Conservation (phyloP, 208 protist species). For the Wallacemonas sp. region DNA sequence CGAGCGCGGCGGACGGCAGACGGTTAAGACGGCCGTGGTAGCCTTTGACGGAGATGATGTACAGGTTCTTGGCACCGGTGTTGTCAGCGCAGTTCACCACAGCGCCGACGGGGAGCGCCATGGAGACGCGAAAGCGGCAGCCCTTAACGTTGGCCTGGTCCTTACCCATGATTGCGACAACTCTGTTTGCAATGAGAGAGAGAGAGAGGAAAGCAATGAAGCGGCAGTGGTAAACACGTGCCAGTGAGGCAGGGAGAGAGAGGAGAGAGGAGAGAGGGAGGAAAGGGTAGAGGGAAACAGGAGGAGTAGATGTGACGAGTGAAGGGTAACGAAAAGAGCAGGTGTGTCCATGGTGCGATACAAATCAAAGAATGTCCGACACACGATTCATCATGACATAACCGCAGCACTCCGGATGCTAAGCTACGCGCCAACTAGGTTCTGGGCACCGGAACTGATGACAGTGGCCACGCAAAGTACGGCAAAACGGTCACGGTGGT, state of each 20-base stretch:
- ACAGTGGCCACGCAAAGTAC: no score
- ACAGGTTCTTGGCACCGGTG: slow-evolving; percentile 99
- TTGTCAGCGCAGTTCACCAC: slow-evolving; percentile 99
- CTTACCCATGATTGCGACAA: slow-evolving; percentile 82
- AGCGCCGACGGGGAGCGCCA: slow-evolving; percentile 98
- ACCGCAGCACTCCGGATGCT: no score
- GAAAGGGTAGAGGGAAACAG: no score
- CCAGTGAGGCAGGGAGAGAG: slow-evolving; percentile 19
- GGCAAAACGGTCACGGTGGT: no score
- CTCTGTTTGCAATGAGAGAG: not conserved
- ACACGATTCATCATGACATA: no score
- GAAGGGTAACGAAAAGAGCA: no score
- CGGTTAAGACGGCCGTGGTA: slow-evolving; percentile 99
- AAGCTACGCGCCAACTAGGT: no score
- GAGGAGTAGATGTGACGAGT: no score
- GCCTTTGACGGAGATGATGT: slow-evolving; percentile 99
- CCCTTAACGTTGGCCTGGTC: slow-evolving; percentile 91
- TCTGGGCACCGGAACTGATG: no score
- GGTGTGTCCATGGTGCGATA: no score
- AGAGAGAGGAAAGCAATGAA: not conserved
- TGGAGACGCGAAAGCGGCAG: slow-evolving; percentile 98
- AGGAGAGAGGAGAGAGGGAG: slow-evolving; percentile 18
- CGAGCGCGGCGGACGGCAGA: slow-evolving; percentile 97
- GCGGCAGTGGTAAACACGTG: not conserved
- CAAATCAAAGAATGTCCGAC: no score